phyloP scores from a whole-genome alignment of 2,329 filamentous ascomycete genomes.

The Hymenoscyphus scutula region DNA sequence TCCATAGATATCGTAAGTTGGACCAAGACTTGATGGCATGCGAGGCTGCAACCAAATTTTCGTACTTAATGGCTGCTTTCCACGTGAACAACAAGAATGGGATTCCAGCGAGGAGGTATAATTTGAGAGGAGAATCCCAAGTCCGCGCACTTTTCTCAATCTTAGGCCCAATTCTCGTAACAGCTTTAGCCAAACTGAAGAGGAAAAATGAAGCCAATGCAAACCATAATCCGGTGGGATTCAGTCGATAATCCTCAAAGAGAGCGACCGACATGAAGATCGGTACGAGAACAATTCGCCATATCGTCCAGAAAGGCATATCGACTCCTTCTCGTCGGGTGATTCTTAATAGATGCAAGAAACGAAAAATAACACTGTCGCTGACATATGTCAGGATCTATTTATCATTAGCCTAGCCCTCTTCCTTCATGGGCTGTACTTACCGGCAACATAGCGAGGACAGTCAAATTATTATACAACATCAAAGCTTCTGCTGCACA shows the following conservation, averaged over 20 bases:
- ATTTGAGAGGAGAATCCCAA: conserved; percentile 24
- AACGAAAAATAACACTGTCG: conserved; percentile 29
- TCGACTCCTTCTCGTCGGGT: conserved; percentile 7
- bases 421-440: neutral
- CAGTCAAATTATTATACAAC: conserved; percentile 27
- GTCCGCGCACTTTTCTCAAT: conserved; percentile 19
- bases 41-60: conserved; percentile 25
- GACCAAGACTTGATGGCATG: conserved; percentile 24
- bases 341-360: conserved; percentile 20
- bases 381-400: conserved; percentile 33
- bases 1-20: conserved; percentile 19
- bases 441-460: conserved; percentile 32
- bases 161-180: conserved; percentile 25
- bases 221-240: conserved; percentile 19
- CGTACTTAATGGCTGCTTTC: conserved; percentile 26
- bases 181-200: conserved; percentile 27
- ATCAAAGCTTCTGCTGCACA: conserved; percentile 26
- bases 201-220: conserved; percentile 24
- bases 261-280: conserved; percentile 15
- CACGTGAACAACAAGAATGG: conserved; percentile 26
- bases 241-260: conserved; percentile 30
- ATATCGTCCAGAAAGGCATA: conserved; percentile 16
- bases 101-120: conserved; percentile 28
- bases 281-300: conserved; percentile 23
- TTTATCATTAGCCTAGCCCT: neutral